Conservation (phyloP, 768 basidiomycete species). For the Leccinellum albellum region DNA sequence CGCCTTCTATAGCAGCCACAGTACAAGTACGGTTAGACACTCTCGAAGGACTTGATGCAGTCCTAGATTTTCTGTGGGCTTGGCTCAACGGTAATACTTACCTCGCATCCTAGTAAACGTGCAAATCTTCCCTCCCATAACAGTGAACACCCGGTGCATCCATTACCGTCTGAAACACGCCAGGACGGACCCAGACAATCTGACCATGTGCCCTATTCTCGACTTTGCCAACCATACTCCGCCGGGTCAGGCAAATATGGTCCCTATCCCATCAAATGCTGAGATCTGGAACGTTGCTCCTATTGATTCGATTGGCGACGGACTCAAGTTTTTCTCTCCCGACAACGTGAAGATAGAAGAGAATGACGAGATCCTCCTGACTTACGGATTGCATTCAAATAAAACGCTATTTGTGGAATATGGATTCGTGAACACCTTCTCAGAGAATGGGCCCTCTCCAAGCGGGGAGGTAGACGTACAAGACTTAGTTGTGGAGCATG, state of each 20-base stretch:
- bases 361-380: constrained; percentile 69
- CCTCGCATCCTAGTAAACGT: constrained; percentile 3
- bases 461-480: constrained; percentile 64
- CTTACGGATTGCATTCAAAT: constrained; percentile 80
- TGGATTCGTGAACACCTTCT: constrained; percentile 63
- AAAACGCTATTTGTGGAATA: constrained; percentile 82
- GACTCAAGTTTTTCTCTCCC: constrained; percentile 52
- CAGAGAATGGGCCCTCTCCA: constrained; percentile 24
- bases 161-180: constrained; percentile 56
- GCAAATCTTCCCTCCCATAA: constrained; percentile 3
- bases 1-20: background rate
- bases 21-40: background rate
- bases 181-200: constrained; percentile 61
- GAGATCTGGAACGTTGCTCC: constrained; percentile 38
- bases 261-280: constrained; percentile 36
- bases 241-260: constrained; percentile 38
- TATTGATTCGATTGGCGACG: constrained; percentile 36
- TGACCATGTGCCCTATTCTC: constrained; percentile 84
- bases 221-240: constrained; percentile 85
- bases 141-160: constrained; percentile 92
- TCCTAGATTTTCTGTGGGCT: constrained; percentile 69
- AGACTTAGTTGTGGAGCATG: constrained; percentile 45
- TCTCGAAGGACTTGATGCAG: constrained; percentile 6
- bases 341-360: constrained; percentile 35
- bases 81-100: constrained; percentile 76